phyloP scores from a whole-genome alignment of 192 early-diverging fungal genomes.

The Gonapodya sp. region DNA sequence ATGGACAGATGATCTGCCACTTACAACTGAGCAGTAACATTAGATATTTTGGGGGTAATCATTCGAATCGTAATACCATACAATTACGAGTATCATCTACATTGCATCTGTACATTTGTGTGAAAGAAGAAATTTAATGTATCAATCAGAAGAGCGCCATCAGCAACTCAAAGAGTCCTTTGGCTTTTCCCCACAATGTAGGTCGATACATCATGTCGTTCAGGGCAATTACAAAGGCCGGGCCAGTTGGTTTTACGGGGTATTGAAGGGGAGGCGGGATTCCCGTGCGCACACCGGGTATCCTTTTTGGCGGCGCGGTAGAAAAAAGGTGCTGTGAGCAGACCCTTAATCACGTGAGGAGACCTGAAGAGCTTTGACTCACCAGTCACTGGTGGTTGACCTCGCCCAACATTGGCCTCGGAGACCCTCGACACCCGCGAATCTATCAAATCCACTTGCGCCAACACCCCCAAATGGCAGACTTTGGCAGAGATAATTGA shows the following conservation, averaged over 20 bases:
- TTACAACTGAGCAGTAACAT: too few species aligned
- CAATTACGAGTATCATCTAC: too few species aligned
- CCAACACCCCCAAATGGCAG: slow-evolving; percentile 77
- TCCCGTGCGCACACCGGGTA: slow-evolving; percentile 60
- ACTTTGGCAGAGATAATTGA: slow-evolving; percentile 73
- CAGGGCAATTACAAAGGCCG: not conserved
- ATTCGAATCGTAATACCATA: too few species aligned
- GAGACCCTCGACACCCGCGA: slow-evolving; percentile 65
- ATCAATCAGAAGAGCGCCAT: not conserved
- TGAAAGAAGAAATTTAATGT: not conserved
- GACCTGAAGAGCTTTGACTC: too few species aligned
- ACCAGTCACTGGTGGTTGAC: slow-evolving; percentile 54
- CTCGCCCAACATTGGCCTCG: slow-evolving; percentile 59
- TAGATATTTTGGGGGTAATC: too few species aligned
- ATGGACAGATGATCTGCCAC: not conserved
- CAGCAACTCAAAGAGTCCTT: not conserved
- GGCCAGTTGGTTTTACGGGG: slow-evolving; percentile 34
- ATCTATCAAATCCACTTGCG: slow-evolving; percentile 65
- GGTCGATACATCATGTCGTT: slow-evolving; percentile 8
- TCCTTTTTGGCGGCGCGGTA: slow-evolving; percentile 15
- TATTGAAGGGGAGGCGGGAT: slow-evolving; percentile 71
- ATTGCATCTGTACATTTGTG: slow-evolving; percentile 1
- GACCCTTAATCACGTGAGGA: too few species aligned
- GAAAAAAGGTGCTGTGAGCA: not conserved
- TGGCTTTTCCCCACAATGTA: not conserved